Conservation (phyloP, 345 rosid species). For the Ceriops tagal region DNA sequence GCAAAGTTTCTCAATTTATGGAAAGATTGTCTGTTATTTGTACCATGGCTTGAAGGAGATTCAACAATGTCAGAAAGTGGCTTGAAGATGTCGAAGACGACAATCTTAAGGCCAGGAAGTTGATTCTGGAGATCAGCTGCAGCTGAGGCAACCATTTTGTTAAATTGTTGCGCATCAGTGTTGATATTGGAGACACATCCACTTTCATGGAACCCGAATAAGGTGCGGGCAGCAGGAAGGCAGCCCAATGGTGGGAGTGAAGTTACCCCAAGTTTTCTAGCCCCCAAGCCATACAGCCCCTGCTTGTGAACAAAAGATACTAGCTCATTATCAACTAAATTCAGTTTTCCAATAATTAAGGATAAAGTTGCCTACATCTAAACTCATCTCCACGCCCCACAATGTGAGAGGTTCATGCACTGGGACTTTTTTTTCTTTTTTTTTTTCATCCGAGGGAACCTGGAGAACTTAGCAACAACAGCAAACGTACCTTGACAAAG, state of each 20-base stretch:
- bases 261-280: conserved; percentile 83
- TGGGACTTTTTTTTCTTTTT: too few species aligned
- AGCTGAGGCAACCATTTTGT: conserved; percentile 62
- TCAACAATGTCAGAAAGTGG: conserved; percentile 61
- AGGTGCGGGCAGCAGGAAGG: conserved; percentile 71
- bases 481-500: conserved; percentile 55
- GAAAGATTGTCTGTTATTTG: too few species aligned
- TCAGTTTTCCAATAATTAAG: too few species aligned
- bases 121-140: conserved; percentile 63
- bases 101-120: conserved; percentile 68
- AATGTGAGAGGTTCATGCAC: too few species aligned
- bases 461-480: not conserved
- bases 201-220: conserved; percentile 57
- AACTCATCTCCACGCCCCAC: too few species aligned
- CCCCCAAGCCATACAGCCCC: conserved; percentile 66
- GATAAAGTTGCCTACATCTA: too few species aligned
- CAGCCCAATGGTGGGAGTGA: conserved; percentile 96
- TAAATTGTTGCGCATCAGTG: conserved; percentile 62
- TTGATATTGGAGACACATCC: conserved; percentile 76
- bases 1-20: not conserved
- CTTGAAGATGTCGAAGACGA: conserved; percentile 69
- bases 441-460: conserved; percentile 24
- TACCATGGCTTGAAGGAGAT: conserved; percentile 62
- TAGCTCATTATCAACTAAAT: not conserved
- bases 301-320: conserved; percentile 17